Conservation (phyloP, 257 asterid genomes). For the Catharanthus roseus region DNA sequence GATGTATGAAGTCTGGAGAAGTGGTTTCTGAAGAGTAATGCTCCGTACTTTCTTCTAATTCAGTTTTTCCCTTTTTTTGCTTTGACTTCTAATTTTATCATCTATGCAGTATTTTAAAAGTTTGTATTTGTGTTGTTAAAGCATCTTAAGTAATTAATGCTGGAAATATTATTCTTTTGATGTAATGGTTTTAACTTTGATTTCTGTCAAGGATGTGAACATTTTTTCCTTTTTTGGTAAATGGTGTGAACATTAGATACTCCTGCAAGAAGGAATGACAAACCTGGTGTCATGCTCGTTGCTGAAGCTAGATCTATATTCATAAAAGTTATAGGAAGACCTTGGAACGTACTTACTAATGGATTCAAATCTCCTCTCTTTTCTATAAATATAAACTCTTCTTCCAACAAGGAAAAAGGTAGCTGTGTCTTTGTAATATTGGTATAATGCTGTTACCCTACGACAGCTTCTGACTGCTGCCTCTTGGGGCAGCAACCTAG, state of each 20-base stretch:
- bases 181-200: background rate
- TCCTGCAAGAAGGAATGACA: background rate
- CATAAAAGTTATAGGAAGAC: background rate
- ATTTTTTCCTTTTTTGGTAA: too few relatives aligned
- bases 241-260: background rate
- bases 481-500: background rate
- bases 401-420: background rate
- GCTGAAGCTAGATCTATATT: background rate
- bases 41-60: constrained; percentile 18
- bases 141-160: background rate
- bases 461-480: background rate
- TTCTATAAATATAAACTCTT: background rate
- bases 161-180: background rate
- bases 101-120: background rate
- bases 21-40: constrained; percentile 79
- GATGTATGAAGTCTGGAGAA: constrained; percentile 95
- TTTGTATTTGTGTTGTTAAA: background rate
- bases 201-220: background rate
- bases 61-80: background rate
- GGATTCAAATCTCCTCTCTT: background rate
- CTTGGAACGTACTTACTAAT: background rate
- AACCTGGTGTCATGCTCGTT: background rate
- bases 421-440: background rate
- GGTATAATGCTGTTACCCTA: background rate
- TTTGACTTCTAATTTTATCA: background rate